phyloP scores from a whole-genome alignment of 1,139 yeast species.

The Kodamaea sp. region DNA sequence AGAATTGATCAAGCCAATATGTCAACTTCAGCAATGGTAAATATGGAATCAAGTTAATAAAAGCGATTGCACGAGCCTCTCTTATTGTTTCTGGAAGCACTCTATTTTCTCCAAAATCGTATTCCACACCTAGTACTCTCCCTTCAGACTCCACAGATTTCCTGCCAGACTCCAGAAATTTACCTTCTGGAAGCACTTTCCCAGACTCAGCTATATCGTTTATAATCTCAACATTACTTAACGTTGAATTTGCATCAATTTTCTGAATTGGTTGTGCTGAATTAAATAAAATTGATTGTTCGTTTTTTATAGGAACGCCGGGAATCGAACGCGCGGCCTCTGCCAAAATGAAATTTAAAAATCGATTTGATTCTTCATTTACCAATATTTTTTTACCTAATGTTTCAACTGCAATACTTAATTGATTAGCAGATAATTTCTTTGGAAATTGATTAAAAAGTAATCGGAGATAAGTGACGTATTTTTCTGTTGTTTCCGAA shows the following conservation, averaged over 20 bases:
- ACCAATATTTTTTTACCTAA: conserved; percentile 52
- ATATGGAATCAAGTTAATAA: conserved; percentile 55
- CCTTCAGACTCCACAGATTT: too few relatives aligned
- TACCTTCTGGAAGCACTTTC: neutral
- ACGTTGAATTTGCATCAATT: conserved; percentile 35
- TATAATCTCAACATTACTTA: conserved; percentile 27
- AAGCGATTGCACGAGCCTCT: conserved; percentile 47
- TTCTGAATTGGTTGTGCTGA: conserved; percentile 42
- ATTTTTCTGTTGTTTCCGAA: conserved; percentile 24
- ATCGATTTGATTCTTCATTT: conserved; percentile 21
- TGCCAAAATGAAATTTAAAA: conserved; percentile 39
- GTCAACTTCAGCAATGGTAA: conserved; percentile 42
- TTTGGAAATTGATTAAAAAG: conserved; percentile 52
- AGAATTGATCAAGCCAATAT: conserved; percentile 48
- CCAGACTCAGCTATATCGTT: conserved; percentile 28
- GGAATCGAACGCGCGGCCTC: conserved; percentile 32
- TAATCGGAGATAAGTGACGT: conserved; percentile 33
- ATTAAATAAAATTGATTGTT: conserved; percentile 19
- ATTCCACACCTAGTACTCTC: too few relatives aligned
- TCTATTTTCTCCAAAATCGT: conserved; percentile 13
- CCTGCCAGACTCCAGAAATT: too few relatives aligned
- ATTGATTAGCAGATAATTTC: conserved; percentile 52
- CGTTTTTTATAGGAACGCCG: conserved; percentile 23
- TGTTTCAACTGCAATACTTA: conserved; percentile 56
- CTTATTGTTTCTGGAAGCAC: conserved; percentile 42